Percentiles rank a stretch among this genome's conserved stretches.
Evolutionary conservation across 2,329 filamentous ascomycete genomes (phyloP).

Genomic region (Orbilia oligospora): DNA sequence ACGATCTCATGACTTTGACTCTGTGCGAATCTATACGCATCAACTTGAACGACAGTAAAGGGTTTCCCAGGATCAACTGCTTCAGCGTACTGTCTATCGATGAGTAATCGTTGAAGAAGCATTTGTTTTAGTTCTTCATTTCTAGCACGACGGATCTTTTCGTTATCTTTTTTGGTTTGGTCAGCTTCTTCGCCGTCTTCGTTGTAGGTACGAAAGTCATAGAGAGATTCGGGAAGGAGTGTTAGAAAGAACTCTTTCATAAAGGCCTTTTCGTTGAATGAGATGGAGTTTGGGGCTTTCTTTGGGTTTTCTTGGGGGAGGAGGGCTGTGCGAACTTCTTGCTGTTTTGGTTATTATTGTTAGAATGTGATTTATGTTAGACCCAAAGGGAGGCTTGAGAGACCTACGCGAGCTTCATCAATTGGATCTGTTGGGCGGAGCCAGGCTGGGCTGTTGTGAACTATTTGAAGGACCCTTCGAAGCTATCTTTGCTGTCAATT

Average conservation of each 20-base stretch:
- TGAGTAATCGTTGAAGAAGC: slow-evolving; percentile 69
- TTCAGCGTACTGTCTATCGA: slow-evolving; percentile 49
- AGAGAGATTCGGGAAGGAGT: slow-evolving; percentile 50
- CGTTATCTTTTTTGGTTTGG: slow-evolving; percentile 61
- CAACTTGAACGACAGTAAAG: slow-evolving; percentile 72
- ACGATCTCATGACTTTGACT: slow-evolving; percentile 75
- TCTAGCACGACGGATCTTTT: slow-evolving; percentile 50
- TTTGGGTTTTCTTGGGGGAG: slow-evolving; percentile 15
- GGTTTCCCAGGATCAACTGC: slow-evolving; percentile 45
- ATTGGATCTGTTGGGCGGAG: slow-evolving; percentile 35
- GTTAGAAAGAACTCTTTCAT: slow-evolving; percentile 60
- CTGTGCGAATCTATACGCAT: slow-evolving; percentile 74
- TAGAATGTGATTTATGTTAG: background rate
- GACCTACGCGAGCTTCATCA: slow-evolving; percentile 46
- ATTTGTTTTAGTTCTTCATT: slow-evolving; percentile 69
- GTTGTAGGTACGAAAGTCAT: slow-evolving; percentile 64
- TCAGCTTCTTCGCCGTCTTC: slow-evolving; percentile 65
- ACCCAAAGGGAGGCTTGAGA: too few species aligned
- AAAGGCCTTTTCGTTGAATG: slow-evolving; percentile 29
- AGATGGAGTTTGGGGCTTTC: background rate
- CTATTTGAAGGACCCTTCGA: slow-evolving; percentile 36
- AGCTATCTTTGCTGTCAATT: slow-evolving; percentile 14
- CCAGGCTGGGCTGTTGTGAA: slow-evolving; percentile 42
- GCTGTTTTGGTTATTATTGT: slow-evolving; percentile 10
- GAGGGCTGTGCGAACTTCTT: slow-evolving; percentile 47